Percentiles rank a stretch among this genome's conserved stretches.
These are phyloP conservation scores for Erigeron philadelphicus DNA, from an alignment of 140 eudicot genomes.

Conservation along the genomic window DNA sequence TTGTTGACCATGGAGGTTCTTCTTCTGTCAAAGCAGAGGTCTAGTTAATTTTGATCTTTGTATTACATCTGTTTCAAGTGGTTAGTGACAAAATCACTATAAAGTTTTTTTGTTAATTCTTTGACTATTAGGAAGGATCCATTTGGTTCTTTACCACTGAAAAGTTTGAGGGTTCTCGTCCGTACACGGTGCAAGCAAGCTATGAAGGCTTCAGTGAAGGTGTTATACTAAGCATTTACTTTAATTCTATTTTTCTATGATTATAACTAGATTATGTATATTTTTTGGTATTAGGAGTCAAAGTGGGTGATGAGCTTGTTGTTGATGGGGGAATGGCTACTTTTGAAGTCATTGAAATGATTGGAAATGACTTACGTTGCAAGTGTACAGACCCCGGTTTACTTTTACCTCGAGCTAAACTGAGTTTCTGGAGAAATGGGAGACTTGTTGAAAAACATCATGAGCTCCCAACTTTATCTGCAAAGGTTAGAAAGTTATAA, in stretches of 20 bases:
- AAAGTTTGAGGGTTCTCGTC: slow-evolving; percentile 49
- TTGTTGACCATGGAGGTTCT: slow-evolving; percentile 71
- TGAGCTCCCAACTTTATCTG: slow-evolving; percentile 54
- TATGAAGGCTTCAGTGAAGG: slow-evolving; percentile 71
- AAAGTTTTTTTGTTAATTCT: slow-evolving; percentile 1
- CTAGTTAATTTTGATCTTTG: not conserved
- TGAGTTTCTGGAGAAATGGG: slow-evolving; percentile 75
- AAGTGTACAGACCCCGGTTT: slow-evolving; percentile 56
- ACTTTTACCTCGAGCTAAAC: slow-evolving; percentile 64
- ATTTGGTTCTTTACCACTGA: slow-evolving; percentile 65
- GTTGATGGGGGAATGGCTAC: slow-evolving; percentile 87
- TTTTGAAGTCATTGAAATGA: slow-evolving; percentile 53
- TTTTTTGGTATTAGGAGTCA: slow-evolving; percentile 36
- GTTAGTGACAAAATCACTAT: not conserved
- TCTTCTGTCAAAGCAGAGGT: slow-evolving; percentile 84
- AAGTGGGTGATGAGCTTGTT: slow-evolving; percentile 61
- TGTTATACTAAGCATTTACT: slow-evolving; percentile 10
- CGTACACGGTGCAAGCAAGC: slow-evolving; percentile 63
- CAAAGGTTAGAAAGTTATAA: slow-evolving; percentile 35
- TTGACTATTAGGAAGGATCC: slow-evolving; percentile 56
- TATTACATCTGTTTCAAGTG: not conserved
- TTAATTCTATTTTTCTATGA: not conserved
- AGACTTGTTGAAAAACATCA: slow-evolving; percentile 50
- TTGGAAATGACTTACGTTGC: slow-evolving; percentile 53
- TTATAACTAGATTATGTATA: not conserved